Evolutionary conservation across 345 rosid species (phyloP), one percentile per base, ranked within the genome.

Genomic region (Ceriops zippeliana): DNA sequence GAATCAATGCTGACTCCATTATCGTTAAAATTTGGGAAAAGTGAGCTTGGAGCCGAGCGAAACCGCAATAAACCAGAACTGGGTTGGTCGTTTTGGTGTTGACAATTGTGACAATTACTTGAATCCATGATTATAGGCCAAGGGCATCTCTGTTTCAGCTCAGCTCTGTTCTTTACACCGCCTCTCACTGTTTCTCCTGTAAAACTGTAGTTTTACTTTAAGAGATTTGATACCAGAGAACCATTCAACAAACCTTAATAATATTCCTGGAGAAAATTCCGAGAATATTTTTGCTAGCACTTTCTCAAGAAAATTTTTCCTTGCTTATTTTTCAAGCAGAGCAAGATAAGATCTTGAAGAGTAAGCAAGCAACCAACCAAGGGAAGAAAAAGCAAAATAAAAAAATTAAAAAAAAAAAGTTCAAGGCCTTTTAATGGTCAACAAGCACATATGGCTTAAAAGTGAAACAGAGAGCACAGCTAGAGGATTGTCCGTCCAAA

Each of bases 41-140:
- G 80, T 7, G 89, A 81, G 72, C 86, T 89, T 5, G 96, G 96
- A 24, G 96, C 95, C 5, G 97, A 89, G 53, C 96, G 86, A 72
- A 93, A 93, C 65, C 98, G 85, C 62, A 89, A 84, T 66, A 89
- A 75, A 69, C 96, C 96, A 53, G 87, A 78, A 67, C 72, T 82
- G 73, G 91, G 62, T 79, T 82, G 91, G 60, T 75, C 72, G 60
- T 64, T 76, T 54, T 85, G 87, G 38, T 66, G 72, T 11, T 71
- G 70, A 63, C 70, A 82, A 61, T 60, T 69, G 22, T 58, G 86
- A 68, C 65, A 79, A 28, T 74, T 70, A 61, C 78, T 83, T 4
- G 97, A 86, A 83, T 89, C 96, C 97, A 91, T 89, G 60, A 30
- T 21, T 19, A 65, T 65, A 61, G 51, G 7, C 59, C 46, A 61